Conservation (phyloP, 2,329 filamentous ascomycete species). For the Helotiales sp. region DNA sequence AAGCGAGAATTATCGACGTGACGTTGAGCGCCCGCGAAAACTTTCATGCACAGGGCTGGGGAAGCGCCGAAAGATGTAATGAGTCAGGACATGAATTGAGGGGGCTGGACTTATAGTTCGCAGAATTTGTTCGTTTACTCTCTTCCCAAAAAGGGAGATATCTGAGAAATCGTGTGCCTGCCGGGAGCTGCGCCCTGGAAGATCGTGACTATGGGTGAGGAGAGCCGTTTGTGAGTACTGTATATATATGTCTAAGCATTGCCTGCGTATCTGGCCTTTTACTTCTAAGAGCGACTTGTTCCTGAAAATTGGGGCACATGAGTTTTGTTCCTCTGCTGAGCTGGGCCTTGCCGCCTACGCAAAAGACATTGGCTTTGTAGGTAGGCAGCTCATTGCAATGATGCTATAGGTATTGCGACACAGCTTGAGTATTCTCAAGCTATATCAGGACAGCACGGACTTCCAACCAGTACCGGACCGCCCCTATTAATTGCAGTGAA, state of each 20-base stretch:
- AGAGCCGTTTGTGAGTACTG: too few relatives aligned
- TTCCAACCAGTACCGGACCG: too few relatives aligned
- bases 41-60: neutral
- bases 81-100: neutral
- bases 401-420: too few relatives aligned
- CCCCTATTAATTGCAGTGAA: too few relatives aligned
- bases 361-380: too few relatives aligned
- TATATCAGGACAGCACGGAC: too few relatives aligned
- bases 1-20: neutral
- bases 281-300: neutral
- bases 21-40: neutral
- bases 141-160: neutral
- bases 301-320: neutral
- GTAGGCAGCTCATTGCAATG: too few relatives aligned
- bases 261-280: too few relatives aligned
- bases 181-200: neutral
- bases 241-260: too few relatives aligned
- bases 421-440: too few relatives aligned
- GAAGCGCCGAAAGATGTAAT: neutral
- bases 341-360: too few relatives aligned
- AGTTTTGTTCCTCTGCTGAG: neutral
- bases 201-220: neutral
- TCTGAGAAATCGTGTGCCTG: too few relatives aligned
- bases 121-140: neutral
- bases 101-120: neutral